Percentiles rank a stretch among this genome's conserved stretches.
phyloP scores from a whole-genome alignment of 2,329 filamentous ascomycete species.

The Lecanosticta acicola region DNA sequence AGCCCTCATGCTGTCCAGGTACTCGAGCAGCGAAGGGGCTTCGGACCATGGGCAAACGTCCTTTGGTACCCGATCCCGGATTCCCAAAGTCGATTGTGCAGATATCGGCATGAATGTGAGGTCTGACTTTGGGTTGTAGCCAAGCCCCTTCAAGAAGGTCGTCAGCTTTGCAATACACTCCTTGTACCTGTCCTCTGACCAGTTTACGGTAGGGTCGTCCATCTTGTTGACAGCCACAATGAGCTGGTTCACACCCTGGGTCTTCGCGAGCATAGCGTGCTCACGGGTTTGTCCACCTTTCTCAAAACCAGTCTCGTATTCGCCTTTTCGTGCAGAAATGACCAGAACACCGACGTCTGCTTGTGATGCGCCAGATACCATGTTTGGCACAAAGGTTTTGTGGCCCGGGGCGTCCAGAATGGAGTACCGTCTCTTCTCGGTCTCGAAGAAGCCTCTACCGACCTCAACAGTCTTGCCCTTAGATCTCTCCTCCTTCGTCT shows the following conservation, averaged over 20 bases:
- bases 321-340: constrained; percentile 92
- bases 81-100: constrained; percentile 76
- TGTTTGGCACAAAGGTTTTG: constrained; percentile 96
- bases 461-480: constrained; percentile 99
- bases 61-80: constrained; percentile 81
- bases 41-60: constrained; percentile 76
- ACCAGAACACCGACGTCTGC: constrained; percentile 92
- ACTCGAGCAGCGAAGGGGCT: constrained; percentile 87
- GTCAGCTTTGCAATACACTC: constrained; percentile 88
- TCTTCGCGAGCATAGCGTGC: constrained; percentile 96
- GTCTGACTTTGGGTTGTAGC: constrained; percentile 91
- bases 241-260: constrained; percentile 95
- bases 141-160: constrained; percentile 82
- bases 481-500: constrained; percentile 91
- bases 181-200: constrained; percentile 86
- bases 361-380: constrained; percentile 75
- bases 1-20: constrained; percentile 87
- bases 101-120: constrained; percentile 95
- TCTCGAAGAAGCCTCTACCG: constrained; percentile 92
- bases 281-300: constrained; percentile 94
- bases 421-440: constrained; percentile 90
- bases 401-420: constrained; percentile 95
- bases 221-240: constrained; percentile 98
- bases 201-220: constrained; percentile 94
- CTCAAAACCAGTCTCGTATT: constrained; percentile 98